Evolutionary conservation across 371 early-diverging fungal species (phyloP), one percentile per base, ranked within the genome.

Genomic region (Apophysomyces elegans): DNA sequence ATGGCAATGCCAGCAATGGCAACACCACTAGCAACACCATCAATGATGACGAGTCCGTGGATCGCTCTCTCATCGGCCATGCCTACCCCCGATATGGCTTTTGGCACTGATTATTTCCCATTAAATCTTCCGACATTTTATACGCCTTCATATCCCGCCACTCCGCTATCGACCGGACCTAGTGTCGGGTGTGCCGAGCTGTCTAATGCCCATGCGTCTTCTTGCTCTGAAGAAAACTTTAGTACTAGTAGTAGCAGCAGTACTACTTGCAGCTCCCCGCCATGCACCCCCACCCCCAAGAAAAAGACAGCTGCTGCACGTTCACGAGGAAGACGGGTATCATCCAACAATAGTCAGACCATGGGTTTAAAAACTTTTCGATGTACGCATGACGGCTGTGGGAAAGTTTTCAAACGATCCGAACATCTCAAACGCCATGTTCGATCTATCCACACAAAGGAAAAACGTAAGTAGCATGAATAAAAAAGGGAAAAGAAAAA

Each of bases 391-490:
- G 74, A 69, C 7, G 78, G 75, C 35, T 95, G 96, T 67, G 86
- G 86, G 56, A 84, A 90, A 56, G 76, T 84, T 46, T 95, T 94
- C 73, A 93, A 93, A 78, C 81, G 94, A 16, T 85, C 84, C 58
- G 94, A 94, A 72, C 93, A 94, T 73, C 77, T 94, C 56, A 90
- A 91, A 72, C 77, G 95, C 12, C 94, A 92, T 68, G 72, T 84
- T 16, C 78, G 89, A 26, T 56, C 32, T 4, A 83, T 83, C 58
- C 86, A 85, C 58, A 83, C 86, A 0, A 69, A 74, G 35, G 84
- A 83, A 56, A 73, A 77, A 58, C 78, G 78, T 72, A 71, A 65
- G 73, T 67, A 26, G 26, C 26, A 26, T 26, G 26, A 26, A 26
- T 2, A 26, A 26, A 1, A 0, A 26, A 26, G 2, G 2, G 0